Percentiles rank a stretch among this genome's conserved stretches.
Evolutionary conservation across 176 grass and related monocot species (phyloP).

Genomic region (Miscanthus lutarioriparius): DNA sequence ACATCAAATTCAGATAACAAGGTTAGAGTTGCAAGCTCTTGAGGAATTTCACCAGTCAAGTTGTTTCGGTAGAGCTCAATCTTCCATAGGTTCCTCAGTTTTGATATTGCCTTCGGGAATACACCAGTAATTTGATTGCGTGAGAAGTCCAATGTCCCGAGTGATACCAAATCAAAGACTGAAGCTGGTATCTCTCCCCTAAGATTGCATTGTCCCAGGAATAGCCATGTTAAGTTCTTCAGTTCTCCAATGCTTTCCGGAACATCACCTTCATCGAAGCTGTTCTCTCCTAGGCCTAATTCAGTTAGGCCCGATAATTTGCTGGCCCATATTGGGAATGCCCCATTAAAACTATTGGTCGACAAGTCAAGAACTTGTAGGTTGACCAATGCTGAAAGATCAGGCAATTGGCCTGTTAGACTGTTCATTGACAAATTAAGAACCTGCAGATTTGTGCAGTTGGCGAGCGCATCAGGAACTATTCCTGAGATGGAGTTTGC

Average conservation of each 20-base stretch:
- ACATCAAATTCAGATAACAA: conserved; percentile 90
- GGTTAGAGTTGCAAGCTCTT: conserved; percentile 55
- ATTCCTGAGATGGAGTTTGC: conserved; percentile 69
- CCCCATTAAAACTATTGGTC: conserved; percentile 68
- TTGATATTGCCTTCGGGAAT: conserved; percentile 70
- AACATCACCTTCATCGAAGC: conserved; percentile 59
- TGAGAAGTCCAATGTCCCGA: conserved; percentile 87
- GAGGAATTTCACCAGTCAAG: conserved; percentile 85
- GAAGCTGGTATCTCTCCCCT: conserved; percentile 70
- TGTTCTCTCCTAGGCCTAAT: conserved; percentile 84
- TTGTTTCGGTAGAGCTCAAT: conserved; percentile 98
- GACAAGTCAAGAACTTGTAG: conserved; percentile 83
- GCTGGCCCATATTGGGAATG: conserved; percentile 71
- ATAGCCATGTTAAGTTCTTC: conserved; percentile 86
- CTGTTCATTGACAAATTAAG: conserved; percentile 84
- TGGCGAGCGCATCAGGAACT: conserved; percentile 59
- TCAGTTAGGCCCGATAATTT: conserved; percentile 51
- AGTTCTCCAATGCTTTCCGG: conserved; percentile 77
- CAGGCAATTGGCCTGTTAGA: conserved; percentile 65
- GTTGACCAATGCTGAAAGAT: conserved; percentile 67
- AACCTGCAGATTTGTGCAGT: conserved; percentile 71
- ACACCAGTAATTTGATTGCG: conserved; percentile 78
- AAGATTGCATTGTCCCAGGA: conserved; percentile 84
- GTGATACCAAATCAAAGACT: conserved; percentile 58
- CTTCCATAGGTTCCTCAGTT: conserved; percentile 77